These are phyloP conservation scores for Trypanosoma avium DNA, from an alignment of 208 protist species.

Conservation along the genomic window DNA sequence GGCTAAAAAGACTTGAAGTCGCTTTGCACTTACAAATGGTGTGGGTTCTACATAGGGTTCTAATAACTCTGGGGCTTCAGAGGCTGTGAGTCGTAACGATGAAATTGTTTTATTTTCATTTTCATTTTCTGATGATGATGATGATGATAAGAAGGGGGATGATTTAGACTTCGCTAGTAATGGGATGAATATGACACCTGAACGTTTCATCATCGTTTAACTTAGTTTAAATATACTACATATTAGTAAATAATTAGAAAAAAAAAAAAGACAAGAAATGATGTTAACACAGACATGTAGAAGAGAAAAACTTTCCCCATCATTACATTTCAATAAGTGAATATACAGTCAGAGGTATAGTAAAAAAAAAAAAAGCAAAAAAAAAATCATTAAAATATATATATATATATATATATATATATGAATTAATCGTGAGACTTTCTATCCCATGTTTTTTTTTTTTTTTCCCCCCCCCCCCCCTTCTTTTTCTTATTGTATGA, in stretches of 20 bases:
- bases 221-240: not conserved
- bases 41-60: slow-evolving; percentile 75
- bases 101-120: slow-evolving; percentile 4
- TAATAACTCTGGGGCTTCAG: slow-evolving; percentile 71
- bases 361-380: not conserved
- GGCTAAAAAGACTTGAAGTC: slow-evolving; percentile 66
- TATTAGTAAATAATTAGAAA: not conserved
- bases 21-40: slow-evolving; percentile 71
- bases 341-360: no score
- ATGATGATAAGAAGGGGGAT: slow-evolving; percentile 1
- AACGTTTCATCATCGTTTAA: slow-evolving; percentile 10
- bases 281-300: not conserved
- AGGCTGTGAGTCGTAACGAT: slow-evolving; percentile 40
- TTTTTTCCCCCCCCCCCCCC: no score
- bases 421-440: slow-evolving; percentile 12
- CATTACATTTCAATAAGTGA: not conserved
- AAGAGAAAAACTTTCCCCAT: not conserved
- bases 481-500: no score
- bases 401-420: not conserved
- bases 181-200: not conserved
- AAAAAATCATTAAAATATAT: not conserved
- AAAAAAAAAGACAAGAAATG: slow-evolving; percentile 2
- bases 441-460: no score
- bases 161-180: not conserved
- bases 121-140: not conserved